These are phyloP conservation scores for Meripilus lineatus DNA, from an alignment of 1,284 basidiomycete species.

Conservation along the genomic window DNA sequence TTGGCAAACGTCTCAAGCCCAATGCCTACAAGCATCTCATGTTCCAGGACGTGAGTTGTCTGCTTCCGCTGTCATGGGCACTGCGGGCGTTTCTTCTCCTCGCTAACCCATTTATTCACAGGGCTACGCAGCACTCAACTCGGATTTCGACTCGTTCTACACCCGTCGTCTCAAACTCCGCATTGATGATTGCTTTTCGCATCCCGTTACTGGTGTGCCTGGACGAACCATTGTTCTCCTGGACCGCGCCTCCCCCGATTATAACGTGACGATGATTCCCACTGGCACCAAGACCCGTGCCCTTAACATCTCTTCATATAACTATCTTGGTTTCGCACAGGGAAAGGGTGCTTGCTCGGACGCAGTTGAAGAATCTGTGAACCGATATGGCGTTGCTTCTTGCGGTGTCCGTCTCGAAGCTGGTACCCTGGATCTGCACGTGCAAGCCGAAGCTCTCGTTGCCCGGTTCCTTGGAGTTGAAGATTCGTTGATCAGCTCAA, in stretches of 20 bases:
- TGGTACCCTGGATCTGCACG: slow-evolving; percentile 83
- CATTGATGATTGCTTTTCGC: slow-evolving; percentile 94
- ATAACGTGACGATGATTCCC: slow-evolving; percentile 75
- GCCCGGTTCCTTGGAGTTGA: slow-evolving; percentile 89
- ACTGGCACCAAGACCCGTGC: slow-evolving; percentile 83
- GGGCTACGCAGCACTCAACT: slow-evolving; percentile 96
- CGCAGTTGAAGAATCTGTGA: slow-evolving; percentile 80
- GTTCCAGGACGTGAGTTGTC: slow-evolving; percentile 66
- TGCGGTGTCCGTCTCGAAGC: slow-evolving; percentile 81
- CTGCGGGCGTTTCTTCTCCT: slow-evolving; percentile 8
- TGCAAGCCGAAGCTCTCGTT: slow-evolving; percentile 81
- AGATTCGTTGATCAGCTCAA: slow-evolving; percentile 86
- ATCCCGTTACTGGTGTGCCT: slow-evolving; percentile 92
- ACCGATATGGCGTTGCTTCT: slow-evolving; percentile 75
- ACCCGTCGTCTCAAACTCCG: slow-evolving; percentile 92
- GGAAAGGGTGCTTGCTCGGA: slow-evolving; percentile 92
- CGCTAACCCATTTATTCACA: slow-evolving; percentile 30
- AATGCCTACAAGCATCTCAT: slow-evolving; percentile 77
- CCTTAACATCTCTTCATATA: slow-evolving; percentile 98
- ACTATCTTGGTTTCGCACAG: slow-evolving; percentile 98
- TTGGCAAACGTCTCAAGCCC: slow-evolving; percentile 83
- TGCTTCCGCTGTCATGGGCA: slow-evolving; percentile 8
- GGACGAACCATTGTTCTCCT: slow-evolving; percentile 89
- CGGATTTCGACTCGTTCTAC: slow-evolving; percentile 99
- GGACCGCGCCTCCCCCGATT: slow-evolving; percentile 82